Evolutionary conservation across 1,284 basidiomycete genomes (phyloP).

Genomic region (Trametes hirsuta): DNA sequence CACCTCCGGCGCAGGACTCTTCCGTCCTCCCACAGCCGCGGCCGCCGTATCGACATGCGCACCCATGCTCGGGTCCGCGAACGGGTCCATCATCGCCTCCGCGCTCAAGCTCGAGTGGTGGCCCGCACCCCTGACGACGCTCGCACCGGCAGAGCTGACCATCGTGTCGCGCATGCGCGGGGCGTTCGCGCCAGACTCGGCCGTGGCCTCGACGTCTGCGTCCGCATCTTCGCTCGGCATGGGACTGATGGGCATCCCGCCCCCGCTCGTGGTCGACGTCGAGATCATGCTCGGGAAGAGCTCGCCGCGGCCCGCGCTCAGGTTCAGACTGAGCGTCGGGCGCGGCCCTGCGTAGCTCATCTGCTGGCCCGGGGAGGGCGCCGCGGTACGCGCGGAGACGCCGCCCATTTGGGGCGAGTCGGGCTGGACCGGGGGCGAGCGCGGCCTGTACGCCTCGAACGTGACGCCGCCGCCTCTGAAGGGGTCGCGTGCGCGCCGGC

Average conservation of each 20-base stretch:
- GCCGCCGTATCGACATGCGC: neutral
- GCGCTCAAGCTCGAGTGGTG: conserved; percentile 20
- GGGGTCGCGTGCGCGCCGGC: conserved; percentile 13
- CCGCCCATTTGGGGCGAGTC: conserved; percentile 8
- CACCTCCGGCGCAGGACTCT: neutral
- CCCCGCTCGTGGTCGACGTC: conserved; percentile 9
- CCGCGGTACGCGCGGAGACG: neutral
- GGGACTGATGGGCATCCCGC: conserved; percentile 17
- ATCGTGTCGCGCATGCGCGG: conserved; percentile 21
- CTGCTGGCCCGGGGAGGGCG: neutral
- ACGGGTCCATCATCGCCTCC: conserved; percentile 25
- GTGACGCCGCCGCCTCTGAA: conserved; percentile 23
- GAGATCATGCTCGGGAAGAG: conserved; percentile 23
- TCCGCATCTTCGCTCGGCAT: neutral
- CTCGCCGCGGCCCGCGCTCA: conserved; percentile 15
- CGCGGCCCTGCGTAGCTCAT: no score
- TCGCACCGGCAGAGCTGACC: conserved; percentile 12
- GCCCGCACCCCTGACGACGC: conserved; percentile 12
- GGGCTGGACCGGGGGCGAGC: conserved; percentile 17
- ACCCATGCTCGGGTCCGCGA: conserved; percentile 26
- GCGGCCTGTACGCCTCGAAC: conserved; percentile 5
- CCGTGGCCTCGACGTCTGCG: neutral
- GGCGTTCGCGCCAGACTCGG: neutral
- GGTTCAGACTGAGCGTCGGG: neutral
- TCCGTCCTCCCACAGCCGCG: neutral